A percentile compares a stretch with the other conserved stretches of the same genome.
phyloP scores from a whole-genome alignment of 495 filamentous ascomycete genomes.

The Daldinia loculata region DNA sequence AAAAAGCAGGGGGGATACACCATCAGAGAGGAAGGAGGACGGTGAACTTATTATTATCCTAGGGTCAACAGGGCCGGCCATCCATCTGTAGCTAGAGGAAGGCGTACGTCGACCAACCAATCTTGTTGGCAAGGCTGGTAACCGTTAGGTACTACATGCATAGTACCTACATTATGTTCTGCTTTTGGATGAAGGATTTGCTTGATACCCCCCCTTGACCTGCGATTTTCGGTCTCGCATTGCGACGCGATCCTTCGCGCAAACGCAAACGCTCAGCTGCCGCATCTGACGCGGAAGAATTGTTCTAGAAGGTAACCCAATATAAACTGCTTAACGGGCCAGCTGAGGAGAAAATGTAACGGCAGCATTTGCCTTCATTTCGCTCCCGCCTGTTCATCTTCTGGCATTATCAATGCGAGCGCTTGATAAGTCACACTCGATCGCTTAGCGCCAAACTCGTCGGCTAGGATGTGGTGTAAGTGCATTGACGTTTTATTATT shows the following conservation, averaged over 20 bases:
- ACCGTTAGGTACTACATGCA: not conserved
- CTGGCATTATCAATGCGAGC: constrained; percentile 16
- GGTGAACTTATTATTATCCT: constrained; percentile 16
- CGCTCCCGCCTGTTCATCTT: not conserved
- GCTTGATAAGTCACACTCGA: constrained; percentile 8
- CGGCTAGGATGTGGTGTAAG: constrained; percentile 4
- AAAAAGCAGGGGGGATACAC: constrained; percentile 25
- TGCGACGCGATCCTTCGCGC: constrained; percentile 13
- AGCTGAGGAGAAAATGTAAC: constrained; percentile 4
- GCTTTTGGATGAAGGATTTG: not conserved
- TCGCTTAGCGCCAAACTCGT: constrained; percentile 16
- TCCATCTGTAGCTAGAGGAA: constrained; percentile 9
- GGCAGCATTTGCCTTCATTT: not conserved
- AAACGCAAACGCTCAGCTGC: constrained; percentile 9
- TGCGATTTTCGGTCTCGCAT: constrained; percentile 8
- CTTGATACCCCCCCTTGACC: not conserved
- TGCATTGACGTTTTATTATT: not conserved
- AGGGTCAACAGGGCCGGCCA: constrained; percentile 23
- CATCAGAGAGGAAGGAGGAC: constrained; percentile 29
- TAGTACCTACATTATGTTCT: not conserved
- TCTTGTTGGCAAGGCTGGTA: constrained; percentile 1
- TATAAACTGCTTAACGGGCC: not conserved
- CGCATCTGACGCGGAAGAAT: constrained; percentile 26
- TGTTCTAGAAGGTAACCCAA: constrained; percentile 23
- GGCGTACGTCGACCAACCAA: not conserved